Conservation (phyloP, 805 yeast genomes). For the Wickerhamomyces bovis region DNA sequence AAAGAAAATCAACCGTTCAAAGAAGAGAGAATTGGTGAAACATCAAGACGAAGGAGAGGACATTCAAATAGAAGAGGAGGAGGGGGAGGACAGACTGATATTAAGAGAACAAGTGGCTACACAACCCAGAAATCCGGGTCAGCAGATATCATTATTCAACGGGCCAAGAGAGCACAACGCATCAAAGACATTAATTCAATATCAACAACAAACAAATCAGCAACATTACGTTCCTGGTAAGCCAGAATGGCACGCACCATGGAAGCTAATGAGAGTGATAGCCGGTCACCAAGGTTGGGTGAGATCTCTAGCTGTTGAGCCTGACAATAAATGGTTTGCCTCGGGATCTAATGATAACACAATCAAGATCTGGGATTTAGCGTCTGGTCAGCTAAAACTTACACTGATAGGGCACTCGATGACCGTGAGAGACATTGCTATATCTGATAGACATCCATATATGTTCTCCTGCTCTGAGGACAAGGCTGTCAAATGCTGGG, state of each 20-base stretch:
- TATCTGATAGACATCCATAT: constrained; percentile 77
- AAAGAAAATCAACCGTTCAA: constrained; percentile 18
- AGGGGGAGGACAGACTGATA: background rate
- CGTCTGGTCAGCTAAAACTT: constrained; percentile 58
- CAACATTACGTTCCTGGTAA: constrained; percentile 13
- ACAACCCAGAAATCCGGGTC: background rate
- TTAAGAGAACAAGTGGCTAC: background rate
- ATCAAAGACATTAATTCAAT: constrained; percentile 9
- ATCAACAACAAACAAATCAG: constrained; percentile 5
- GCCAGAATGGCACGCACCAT: constrained; percentile 49
- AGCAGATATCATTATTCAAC: background rate
- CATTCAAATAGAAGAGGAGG: background rate
- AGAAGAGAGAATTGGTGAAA: constrained; percentile 5
- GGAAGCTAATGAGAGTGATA: constrained; percentile 69
- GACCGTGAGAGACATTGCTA: constrained; percentile 74
- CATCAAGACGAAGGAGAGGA: constrained; percentile 2
- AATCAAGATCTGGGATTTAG: constrained; percentile 88
- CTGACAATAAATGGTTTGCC: constrained; percentile 85
- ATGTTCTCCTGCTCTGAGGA: constrained; percentile 92
- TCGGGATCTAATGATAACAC: constrained; percentile 88
- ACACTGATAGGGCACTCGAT: constrained; percentile 87
- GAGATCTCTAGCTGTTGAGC: constrained; percentile 74
- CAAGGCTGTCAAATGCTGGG: constrained; percentile 93
- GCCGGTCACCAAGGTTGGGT: constrained; percentile 95
- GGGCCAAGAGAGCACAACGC: constrained; percentile 7